These are phyloP conservation scores for Pyrrhoderma lamaoense DNA, from an alignment of 1,284 basidiomycete species.

Conservation along the genomic window DNA sequence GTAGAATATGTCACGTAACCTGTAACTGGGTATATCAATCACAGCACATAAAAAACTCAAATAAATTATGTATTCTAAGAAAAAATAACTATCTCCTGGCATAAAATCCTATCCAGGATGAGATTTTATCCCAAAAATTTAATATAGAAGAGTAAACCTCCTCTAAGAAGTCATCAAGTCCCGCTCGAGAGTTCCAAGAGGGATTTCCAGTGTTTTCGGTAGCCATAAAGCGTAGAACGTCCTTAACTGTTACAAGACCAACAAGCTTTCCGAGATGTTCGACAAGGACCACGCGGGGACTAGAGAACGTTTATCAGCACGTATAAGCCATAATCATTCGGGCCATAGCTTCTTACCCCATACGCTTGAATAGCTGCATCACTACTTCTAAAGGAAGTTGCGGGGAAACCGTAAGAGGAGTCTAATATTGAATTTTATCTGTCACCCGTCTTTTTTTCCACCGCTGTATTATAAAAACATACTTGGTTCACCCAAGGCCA, in stretches of 20 bases:
- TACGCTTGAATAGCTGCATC: conserved; percentile 91
- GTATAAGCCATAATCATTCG: background rate
- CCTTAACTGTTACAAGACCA: conserved; percentile 93
- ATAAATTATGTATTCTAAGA: background rate
- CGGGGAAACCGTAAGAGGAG: conserved; percentile 88
- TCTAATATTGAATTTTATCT: conserved; percentile 44
- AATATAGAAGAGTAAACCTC: conserved; percentile 27
- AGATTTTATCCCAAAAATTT: conserved; percentile 6
- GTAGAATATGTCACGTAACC: too few relatives aligned
- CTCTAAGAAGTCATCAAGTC: conserved; percentile 29
- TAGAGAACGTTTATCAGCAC: conserved; percentile 9
- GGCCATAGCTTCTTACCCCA: conserved; percentile 64
- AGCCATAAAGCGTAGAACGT: conserved; percentile 81
- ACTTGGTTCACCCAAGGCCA: conserved; percentile 93
- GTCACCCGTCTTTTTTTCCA: background rate
- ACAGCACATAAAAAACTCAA: background rate
- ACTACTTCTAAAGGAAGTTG: conserved; percentile 93
- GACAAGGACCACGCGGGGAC: conserved; percentile 91
- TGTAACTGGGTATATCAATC: too few relatives aligned
- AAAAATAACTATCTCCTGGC: background rate
- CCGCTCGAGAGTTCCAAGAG: conserved; percentile 24
- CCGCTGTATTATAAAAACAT: conserved; percentile 17
- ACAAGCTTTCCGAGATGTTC: conserved; percentile 76
- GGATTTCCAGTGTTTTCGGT: conserved; percentile 35
- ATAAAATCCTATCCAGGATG: background rate